These are phyloP conservation scores for Beauveria asiatica DNA, from an alignment of 2,329 filamentous ascomycete species.

Conservation along the genomic window DNA sequence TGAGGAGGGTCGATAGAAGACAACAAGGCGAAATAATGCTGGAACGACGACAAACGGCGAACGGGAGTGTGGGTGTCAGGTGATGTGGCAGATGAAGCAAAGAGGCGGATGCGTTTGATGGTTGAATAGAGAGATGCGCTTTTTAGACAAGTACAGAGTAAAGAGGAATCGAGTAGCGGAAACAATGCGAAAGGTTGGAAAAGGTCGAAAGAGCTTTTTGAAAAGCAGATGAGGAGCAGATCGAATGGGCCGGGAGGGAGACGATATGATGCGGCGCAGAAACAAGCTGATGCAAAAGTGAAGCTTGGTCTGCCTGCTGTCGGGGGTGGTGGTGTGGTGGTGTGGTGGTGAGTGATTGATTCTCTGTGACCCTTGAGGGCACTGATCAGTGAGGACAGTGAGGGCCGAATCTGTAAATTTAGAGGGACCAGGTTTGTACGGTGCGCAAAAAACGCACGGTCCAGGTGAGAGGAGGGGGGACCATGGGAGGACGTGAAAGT, in stretches of 20 bases:
- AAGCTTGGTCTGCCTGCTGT: background rate
- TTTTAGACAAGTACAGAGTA: background rate
- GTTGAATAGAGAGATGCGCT: background rate
- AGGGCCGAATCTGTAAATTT: background rate
- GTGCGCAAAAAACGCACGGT: background rate
- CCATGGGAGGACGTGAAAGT: background rate
- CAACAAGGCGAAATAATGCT: conserved; percentile 2
- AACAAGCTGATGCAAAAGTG: conserved; percentile 3
- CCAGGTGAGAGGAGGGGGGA: background rate
- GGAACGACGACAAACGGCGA: background rate
- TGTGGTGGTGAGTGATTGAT: background rate
- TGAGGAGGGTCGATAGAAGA: background rate
- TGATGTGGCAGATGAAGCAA: conserved; percentile 1
- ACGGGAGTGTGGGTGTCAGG: background rate
- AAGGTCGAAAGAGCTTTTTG: background rate
- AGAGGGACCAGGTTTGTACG: background rate
- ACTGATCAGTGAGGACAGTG: background rate
- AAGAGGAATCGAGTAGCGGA: background rate
- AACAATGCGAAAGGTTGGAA: background rate
- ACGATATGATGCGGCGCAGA: background rate
- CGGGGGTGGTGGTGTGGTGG: background rate
- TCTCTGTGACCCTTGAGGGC: too few relatives aligned
- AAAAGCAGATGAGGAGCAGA: background rate
- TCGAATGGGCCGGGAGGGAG: background rate
- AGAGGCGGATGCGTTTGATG: background rate